Percentiles rank a stretch among this genome's conserved stretches.
phyloP scores from a whole-genome alignment of 148 eudicot genomes.

The Rheum nobile region DNA sequence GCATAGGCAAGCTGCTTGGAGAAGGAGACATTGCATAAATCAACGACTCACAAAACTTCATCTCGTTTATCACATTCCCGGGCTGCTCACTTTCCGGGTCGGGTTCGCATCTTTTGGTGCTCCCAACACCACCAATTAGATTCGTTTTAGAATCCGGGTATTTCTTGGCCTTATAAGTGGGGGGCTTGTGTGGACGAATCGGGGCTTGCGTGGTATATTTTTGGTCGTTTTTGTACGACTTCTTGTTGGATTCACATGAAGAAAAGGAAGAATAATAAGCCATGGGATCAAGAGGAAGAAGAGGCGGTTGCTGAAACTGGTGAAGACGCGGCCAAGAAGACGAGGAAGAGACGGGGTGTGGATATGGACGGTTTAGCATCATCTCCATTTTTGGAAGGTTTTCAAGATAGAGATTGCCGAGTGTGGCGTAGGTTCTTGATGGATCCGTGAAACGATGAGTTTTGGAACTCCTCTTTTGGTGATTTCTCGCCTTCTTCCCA shows the following conservation, averaged over 20 bases:
- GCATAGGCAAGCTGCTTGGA: constrained; percentile 82
- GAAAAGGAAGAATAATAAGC: neutral
- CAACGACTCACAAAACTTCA: constrained; percentile 4
- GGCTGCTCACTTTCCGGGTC: constrained; percentile 14
- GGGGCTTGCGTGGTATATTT: neutral
- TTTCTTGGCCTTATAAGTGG: constrained; percentile 7
- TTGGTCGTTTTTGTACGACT: neutral
- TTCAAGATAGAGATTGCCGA: neutral
- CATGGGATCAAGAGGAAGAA: constrained; percentile 30
- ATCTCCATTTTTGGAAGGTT: constrained; percentile 9
- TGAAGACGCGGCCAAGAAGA: constrained; percentile 11
- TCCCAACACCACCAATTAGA: neutral
- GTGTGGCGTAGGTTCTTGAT: neutral
- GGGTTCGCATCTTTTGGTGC: constrained; percentile 10
- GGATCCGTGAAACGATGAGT: neutral
- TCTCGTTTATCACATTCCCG: neutral
- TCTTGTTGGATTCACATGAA: constrained; percentile 8
- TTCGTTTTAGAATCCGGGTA: neutral
- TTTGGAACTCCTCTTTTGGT: neutral
- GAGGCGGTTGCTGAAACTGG: constrained; percentile 24
- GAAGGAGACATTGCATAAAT: constrained; percentile 45
- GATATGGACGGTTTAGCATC: constrained; percentile 13
- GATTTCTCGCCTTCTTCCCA: neutral
- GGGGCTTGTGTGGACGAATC: neutral
- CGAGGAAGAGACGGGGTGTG: constrained; percentile 7